Conservation (phyloP, 2,329 filamentous ascomycete species). For the Aspergillus sclerotialis region DNA sequence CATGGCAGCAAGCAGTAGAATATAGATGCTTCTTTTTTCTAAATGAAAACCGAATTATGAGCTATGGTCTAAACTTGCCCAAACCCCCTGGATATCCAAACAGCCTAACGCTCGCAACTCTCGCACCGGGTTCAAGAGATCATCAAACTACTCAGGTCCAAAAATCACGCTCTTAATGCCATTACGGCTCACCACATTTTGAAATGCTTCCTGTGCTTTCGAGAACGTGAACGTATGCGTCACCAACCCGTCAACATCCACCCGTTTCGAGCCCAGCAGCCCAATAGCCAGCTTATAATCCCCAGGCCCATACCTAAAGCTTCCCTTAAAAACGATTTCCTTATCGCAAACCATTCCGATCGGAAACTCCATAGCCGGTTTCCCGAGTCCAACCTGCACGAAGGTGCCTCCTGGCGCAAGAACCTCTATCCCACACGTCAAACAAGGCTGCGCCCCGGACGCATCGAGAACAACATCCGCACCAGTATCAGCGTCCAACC, state of each 20-base stretch:
- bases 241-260: constrained; percentile 69
- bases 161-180: constrained; percentile 37
- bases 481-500: constrained; percentile 53
- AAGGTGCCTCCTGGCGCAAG: constrained; percentile 64
- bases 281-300: constrained; percentile 77
- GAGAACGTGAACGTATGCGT: constrained; percentile 66
- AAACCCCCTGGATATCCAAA: no score
- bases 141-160: constrained; percentile 22
- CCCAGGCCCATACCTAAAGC: constrained; percentile 76
- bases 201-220: constrained; percentile 74
- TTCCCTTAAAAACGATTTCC: constrained; percentile 75
- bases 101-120: no score
- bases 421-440: constrained; percentile 62
- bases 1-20: no score
- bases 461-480: constrained; percentile 72
- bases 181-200: constrained; percentile 72
- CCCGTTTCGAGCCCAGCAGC: constrained; percentile 54
- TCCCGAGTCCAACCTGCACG: constrained; percentile 81
- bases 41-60: no score
- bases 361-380: constrained; percentile 57
- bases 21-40: no score
- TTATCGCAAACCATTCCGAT: constrained; percentile 79
- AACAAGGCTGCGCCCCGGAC: constrained; percentile 65
- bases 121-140: no score
- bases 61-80: no score